phyloP scores from a whole-genome alignment of 2,329 filamentous ascomycete genomes.

The Verticillium isaacii region DNA sequence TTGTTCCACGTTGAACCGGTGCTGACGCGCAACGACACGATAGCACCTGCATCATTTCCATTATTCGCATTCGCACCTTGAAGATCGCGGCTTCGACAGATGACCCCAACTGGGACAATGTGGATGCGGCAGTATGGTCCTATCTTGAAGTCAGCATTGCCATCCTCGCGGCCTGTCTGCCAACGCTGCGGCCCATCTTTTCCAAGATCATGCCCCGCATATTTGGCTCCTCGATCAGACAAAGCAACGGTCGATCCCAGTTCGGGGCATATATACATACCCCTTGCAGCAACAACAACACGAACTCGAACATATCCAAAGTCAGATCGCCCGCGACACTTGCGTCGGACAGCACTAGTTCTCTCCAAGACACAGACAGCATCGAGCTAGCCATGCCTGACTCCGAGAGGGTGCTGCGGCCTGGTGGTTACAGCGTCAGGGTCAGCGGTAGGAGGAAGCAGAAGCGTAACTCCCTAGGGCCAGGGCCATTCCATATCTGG shows the following conservation, averaged over 20 bases:
- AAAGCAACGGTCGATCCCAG: background rate
- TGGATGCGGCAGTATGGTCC: conserved; percentile 23
- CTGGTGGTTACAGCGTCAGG: conserved; percentile 7
- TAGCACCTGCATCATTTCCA: conserved; percentile 21
- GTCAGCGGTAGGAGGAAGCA: conserved; percentile 8
- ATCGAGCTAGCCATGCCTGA: conserved; percentile 1
- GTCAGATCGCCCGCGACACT: background rate
- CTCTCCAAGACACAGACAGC: conserved; percentile 1
- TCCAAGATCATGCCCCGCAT: conserved; percentile 15
- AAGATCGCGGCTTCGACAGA: conserved; percentile 14
- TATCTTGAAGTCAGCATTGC: conserved; percentile 23
- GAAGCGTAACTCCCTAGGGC: background rate
- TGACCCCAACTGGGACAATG: conserved; percentile 23
- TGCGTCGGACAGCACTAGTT: background rate
- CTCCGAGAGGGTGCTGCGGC: background rate
- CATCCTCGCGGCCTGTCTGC: conserved; percentile 22
- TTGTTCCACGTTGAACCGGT: background rate
- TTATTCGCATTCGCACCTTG: conserved; percentile 24
- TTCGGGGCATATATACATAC: conserved; percentile 3
- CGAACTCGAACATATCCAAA: conserved; percentile 1
- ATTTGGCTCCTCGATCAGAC: conserved; percentile 6
- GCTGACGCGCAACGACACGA: background rate
- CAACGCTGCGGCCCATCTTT: conserved; percentile 22
- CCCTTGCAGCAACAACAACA: background rate
- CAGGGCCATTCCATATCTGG: no score